Base-by-base conservation (phyloP, 1,139 yeast species). In the Meyerozyma athensensis region DNA sequence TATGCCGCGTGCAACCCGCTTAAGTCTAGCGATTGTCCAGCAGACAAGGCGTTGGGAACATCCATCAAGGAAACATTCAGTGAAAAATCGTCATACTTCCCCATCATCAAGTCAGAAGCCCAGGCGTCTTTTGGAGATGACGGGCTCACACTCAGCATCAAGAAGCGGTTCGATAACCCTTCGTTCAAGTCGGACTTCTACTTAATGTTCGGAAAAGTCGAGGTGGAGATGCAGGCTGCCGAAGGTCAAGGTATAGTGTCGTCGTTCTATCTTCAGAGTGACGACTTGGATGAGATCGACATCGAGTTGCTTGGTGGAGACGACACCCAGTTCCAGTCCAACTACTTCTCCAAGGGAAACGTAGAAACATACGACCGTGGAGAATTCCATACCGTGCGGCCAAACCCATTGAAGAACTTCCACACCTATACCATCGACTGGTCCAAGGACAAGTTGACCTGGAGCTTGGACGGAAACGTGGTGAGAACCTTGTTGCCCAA, bases 381-480 rank as follows among this genome's bases (percentile, higher is more conserved):
- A 40, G 79, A 64, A 32, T 84, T 77, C 61, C 92, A 83, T 52
- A 54, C 62, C n/a, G 55, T 64, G 8, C 51, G 68, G 10, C 63
- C 67, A 26, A 79, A 83, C 35, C 81, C 81, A 36, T 61, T 69
- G 19, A 52, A 57, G 19, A 64, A 64, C 26, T 86, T 57, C 59
- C 89, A 86, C 55, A 86, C 82, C 41, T 89, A 87, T 58, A 80
- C 92, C 2, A 58, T 89, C 39, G 95, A 86, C 47, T 87, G 96
- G 96, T 77, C 82, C 2, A 63, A 74, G 48, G 80, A 79, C 30
- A 50, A 63, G 5, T 65, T 81, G 35, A 63, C 67, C 14, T 85
- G 89, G 84, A 71, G 71, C 36, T 53, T 82, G 23, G 85, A 85
- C 51, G 87, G 86, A 12, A 49, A 47, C 5, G 65, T 63, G 2